Conservation (phyloP, 352 stramenopile genomes). For the Pythium insidiosum region DNA sequence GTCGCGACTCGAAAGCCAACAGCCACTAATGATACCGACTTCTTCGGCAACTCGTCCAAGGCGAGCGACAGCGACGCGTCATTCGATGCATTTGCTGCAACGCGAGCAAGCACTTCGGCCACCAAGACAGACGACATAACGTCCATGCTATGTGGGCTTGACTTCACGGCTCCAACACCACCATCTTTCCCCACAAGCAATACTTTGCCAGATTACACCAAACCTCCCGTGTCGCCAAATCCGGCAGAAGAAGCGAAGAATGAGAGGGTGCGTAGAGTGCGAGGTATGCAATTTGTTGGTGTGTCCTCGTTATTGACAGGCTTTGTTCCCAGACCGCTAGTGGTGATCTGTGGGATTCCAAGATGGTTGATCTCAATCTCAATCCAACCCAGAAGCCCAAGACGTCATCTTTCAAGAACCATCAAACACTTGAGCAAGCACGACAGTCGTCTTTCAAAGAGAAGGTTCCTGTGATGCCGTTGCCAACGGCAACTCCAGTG, state of each 20-base stretch:
- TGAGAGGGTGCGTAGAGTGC: conserved; percentile 9
- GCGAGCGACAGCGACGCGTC: conserved; percentile 9
- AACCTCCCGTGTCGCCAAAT: conserved; percentile 11
- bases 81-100: conserved; percentile 2
- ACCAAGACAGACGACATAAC: conserved; percentile 46
- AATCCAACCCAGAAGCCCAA: conserved; percentile 38
- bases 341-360: conserved; percentile 61
- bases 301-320: neutral
- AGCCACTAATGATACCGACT: conserved; percentile 9
- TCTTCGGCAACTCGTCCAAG: conserved; percentile 13
- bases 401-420: conserved; percentile 28
- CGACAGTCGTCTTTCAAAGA: conserved; percentile 33
- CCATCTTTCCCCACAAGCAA: conserved; percentile 11
- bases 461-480: conserved; percentile 53
- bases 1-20: neutral
- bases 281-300: neutral
- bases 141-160: conserved; percentile 67
- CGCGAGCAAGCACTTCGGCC: neutral
- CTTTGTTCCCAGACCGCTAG: conserved; percentile 19
- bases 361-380: conserved; percentile 71
- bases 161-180: conserved; percentile 42
- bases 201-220: conserved; percentile 11
- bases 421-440: conserved; percentile 71
- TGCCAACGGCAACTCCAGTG: conserved; percentile 10
- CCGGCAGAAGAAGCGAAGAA: conserved; percentile 20